Conservation (phyloP, 2,329 filamentous ascomycete species). For the Calonectria pteridis region DNA sequence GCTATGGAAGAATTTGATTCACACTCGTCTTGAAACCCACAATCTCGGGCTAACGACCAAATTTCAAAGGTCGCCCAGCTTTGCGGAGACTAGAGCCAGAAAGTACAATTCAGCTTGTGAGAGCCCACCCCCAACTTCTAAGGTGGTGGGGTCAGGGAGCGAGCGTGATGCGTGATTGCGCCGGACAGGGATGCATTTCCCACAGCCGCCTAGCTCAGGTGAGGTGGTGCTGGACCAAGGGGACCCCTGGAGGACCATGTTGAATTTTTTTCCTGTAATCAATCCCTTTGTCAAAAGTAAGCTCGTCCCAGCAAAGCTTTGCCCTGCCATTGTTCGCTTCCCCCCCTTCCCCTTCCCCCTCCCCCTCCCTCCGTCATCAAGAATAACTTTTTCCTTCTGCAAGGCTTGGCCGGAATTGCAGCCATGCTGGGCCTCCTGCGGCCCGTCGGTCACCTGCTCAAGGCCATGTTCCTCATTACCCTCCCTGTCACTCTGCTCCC, state of each 20-base stretch:
- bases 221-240: not conserved
- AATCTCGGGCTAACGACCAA: not conserved
- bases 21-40: not conserved
- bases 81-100: not conserved
- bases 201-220: slow-evolving; percentile 1
- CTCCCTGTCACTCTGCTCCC: slow-evolving; percentile 20
- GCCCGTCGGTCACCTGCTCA: slow-evolving; percentile 1
- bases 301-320: not conserved
- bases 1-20: not conserved
- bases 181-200: not conserved
- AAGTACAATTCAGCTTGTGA: not conserved
- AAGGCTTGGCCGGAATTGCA: not conserved
- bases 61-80: not conserved
- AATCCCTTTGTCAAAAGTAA: not conserved
- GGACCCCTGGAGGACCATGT: not conserved
- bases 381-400: not conserved
- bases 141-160: not conserved
- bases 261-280: not conserved
- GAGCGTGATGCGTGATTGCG: not conserved
- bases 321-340: not conserved
- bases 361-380: not conserved
- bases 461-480: slow-evolving; percentile 10
- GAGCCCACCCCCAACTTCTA: not conserved
- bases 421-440: slow-evolving; percentile 3
- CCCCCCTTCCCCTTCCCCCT: not conserved